A percentile compares a stretch with the other conserved stretches of the same genome.
Conservation (phyloP, 768 basidiomycete genomes). For the Tricholomella constricta region DNA sequence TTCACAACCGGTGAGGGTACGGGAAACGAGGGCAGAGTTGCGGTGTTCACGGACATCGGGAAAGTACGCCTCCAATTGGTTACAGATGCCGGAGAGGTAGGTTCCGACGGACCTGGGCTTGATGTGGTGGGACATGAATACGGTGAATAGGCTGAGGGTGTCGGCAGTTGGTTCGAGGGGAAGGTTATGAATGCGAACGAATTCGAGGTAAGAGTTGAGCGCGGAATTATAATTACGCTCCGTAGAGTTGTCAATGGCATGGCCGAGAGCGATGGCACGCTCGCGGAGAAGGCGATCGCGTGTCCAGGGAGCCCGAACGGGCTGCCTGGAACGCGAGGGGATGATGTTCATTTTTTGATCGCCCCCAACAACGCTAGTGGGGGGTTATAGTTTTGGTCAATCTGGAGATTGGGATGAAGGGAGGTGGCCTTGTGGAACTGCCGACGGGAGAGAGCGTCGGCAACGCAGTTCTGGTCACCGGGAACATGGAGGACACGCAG, state of each 20-base stretch:
- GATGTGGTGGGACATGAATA: constrained; percentile 38
- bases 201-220: constrained; percentile 31
- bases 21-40: constrained; percentile 20
- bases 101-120: constrained; percentile 33
- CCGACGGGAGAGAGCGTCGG: constrained; percentile 21
- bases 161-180: constrained; percentile 38
- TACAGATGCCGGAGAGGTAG: constrained; percentile 41
- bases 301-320: constrained; percentile 35
- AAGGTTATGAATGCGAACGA: constrained; percentile 31
- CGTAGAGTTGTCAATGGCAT: constrained; percentile 22
- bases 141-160: constrained; percentile 36
- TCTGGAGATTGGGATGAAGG: not conserved
- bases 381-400: constrained; percentile 10
- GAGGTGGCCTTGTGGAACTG: not conserved
- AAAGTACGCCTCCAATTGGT: too few species aligned
- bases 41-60: constrained; percentile 27
- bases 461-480: constrained; percentile 18
- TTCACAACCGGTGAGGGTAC: constrained; percentile 23
- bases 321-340: constrained; percentile 21
- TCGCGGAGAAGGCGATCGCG: not conserved
- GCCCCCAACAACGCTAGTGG: constrained; percentile 32
- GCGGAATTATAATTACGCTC: constrained; percentile 27
- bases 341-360: constrained; percentile 20
- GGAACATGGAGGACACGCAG: constrained; percentile 17
- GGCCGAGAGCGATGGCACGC: constrained; percentile 13